Evolutionary conservation across 257 asterid genomes (phyloP), one percentile per base, ranked within the genome.

Genomic region (Solanum rostratum): DNA sequence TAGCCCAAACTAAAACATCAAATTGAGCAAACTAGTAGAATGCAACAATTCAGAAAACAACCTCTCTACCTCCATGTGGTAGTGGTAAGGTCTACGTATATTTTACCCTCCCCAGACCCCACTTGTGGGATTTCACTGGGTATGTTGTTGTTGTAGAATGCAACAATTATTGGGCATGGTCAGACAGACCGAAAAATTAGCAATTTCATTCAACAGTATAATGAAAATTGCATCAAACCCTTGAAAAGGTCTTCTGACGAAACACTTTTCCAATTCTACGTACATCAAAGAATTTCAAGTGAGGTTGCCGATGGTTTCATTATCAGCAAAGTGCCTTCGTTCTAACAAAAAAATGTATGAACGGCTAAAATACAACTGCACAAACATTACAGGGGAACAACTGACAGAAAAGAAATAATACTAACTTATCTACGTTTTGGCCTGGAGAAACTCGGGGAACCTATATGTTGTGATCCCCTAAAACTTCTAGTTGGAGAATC

Each of bases 401-500:
- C 82, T 78, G 18, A 50, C 63, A 45, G 6, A 66, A 55, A 50
- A 63, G 30, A 85, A 53, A 83, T 22, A 55, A 54, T n/a, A 50
- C 84, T 45, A 12, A 70, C 79, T 88, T 91, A 97, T 93, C 97
- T 92, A 85, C 96, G 97, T 86, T 97, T 86, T 63, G 94, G 96
- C 93, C 98, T 90, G 71, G 98, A 91, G 97, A 92, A 93, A 88
- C 95, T 89, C 2, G 99, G 98, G 62, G 99, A 95, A 20, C 88
- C 92, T 84, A 84, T 81, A 1, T 94, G 86, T 76, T 91, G 92
- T 10, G 96, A 55, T 81, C 90, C 90, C 91, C 96, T 90, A 83
- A 69, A 92, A 89, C 54, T 92, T 86, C 97, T 92, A 87, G 91
- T 94, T 85, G 89, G 84, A 5, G 95, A 87, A 70, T 93, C 82